phyloP scores from a whole-genome alignment of 1,139 yeast species.

The Candida pseudoviswanathii region DNA sequence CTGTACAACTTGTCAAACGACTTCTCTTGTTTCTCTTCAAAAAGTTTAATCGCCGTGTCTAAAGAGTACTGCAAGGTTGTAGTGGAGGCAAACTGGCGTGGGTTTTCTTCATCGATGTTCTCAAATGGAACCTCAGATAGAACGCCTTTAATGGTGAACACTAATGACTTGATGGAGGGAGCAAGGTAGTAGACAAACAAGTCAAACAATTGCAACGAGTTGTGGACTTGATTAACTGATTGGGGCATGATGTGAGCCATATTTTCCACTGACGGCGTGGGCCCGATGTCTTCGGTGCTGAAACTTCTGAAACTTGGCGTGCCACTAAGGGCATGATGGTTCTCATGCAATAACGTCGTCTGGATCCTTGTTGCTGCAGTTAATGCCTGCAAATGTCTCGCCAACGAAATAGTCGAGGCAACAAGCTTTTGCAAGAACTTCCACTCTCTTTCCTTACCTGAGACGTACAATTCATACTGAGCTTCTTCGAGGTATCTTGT shows the following conservation, averaged over 20 bases:
- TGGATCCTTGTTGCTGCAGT: constrained; percentile 70
- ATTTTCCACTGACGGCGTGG: constrained; percentile 24
- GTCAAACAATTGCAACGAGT: constrained; percentile 53
- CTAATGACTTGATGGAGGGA: constrained; percentile 71
- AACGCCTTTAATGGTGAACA: constrained; percentile 64
- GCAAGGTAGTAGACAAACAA: constrained; percentile 68
- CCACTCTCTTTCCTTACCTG: constrained; percentile 61
- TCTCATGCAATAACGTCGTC: constrained; percentile 47
- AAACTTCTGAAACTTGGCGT: constrained; percentile 12
- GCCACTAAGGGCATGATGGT: constrained; percentile 1
- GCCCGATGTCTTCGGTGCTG: constrained; percentile 14
- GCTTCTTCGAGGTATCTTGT: constrained; percentile 59
- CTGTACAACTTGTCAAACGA: constrained; percentile 62
- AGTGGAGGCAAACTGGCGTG: constrained; percentile 37
- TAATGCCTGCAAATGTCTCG: constrained; percentile 67
- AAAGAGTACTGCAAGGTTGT: constrained; percentile 53
- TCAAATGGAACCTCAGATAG: constrained; percentile 63
- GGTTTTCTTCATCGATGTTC: constrained; percentile 25
- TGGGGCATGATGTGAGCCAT: constrained; percentile 37
- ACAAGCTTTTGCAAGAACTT: constrained; percentile 48
- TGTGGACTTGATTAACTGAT: constrained; percentile 9
- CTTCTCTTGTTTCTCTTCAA: constrained; percentile 55
- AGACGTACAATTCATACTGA: constrained; percentile 55
- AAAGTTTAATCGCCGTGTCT: constrained; percentile 53
- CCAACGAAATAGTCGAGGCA: constrained; percentile 51